phyloP scores from a whole-genome alignment of 257 asterid species.

The Gentiana dahurica region DNA sequence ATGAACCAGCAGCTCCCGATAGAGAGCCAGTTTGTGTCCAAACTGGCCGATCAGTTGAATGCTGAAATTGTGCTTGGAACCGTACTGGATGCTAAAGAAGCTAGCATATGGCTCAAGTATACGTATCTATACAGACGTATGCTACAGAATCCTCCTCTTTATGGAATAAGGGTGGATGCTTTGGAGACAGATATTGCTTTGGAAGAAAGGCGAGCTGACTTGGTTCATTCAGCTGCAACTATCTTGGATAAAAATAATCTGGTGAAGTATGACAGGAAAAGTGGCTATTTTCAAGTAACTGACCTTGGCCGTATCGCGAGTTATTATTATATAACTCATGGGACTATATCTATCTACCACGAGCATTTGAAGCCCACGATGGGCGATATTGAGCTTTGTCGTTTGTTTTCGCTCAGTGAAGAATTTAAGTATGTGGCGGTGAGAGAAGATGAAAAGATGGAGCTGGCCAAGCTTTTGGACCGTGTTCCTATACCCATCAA shows the following conservation, averaged over 20 bases:
- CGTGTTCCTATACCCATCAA: slow-evolving; percentile 37
- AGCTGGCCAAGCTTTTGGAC: slow-evolving; percentile 32
- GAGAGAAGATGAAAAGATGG: slow-evolving; percentile 37
- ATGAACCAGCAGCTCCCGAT: slow-evolving; percentile 42
- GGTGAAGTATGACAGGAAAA: slow-evolving; percentile 31
- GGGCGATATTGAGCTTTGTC: slow-evolving; percentile 42
- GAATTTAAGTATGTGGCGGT: slow-evolving; percentile 37
- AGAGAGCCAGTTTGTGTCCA: slow-evolving; percentile 32
- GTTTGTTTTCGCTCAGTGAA: slow-evolving; percentile 37
- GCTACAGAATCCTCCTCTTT: slow-evolving; percentile 31
- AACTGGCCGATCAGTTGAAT: slow-evolving; percentile 38
- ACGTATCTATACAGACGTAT: slow-evolving; percentile 33
- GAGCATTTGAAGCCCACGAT: slow-evolving; percentile 38
- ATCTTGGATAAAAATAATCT: slow-evolving; percentile 31
- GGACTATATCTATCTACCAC: slow-evolving; percentile 31
- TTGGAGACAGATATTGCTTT: slow-evolving; percentile 12
- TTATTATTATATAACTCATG: slow-evolving; percentile 37
- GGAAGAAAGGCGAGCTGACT: slow-evolving; percentile 28
- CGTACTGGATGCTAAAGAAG: slow-evolving; percentile 33
- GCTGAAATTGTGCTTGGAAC: slow-evolving; percentile 40
- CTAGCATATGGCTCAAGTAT: slow-evolving; percentile 32
- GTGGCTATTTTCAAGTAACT: slow-evolving; percentile 40
- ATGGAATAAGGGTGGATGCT: slow-evolving; percentile 28
- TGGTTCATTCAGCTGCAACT: slow-evolving; percentile 6
- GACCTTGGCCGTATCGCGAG: slow-evolving; percentile 45